phyloP scores from a whole-genome alignment of 2,329 filamentous ascomycete genomes.

The Ophiostoma pallidulum region DNA sequence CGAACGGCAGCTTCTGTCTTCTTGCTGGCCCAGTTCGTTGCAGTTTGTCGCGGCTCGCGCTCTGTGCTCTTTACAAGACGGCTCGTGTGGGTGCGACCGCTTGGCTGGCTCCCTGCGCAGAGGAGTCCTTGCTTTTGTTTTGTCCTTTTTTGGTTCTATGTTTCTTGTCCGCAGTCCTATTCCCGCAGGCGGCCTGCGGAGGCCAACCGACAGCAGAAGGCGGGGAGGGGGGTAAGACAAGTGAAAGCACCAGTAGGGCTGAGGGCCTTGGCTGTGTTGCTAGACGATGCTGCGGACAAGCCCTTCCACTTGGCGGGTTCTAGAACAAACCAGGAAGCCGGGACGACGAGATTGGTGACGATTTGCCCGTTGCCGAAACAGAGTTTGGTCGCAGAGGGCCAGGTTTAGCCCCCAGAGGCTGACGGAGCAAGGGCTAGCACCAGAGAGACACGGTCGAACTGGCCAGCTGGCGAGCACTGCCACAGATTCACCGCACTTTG shows the following conservation, averaged over 20 bases:
- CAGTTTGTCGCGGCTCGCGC: neutral
- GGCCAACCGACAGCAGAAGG: neutral
- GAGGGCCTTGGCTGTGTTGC: constrained; percentile 4
- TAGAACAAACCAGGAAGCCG: constrained; percentile 1
- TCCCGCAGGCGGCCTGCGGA: no score
- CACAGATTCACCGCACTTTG: constrained; percentile 1
- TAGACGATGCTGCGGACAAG: constrained; percentile 9
- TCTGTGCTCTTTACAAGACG: constrained; percentile 2
- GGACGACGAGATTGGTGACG: neutral
- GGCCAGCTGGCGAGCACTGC: constrained; percentile 3
- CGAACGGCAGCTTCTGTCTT: neutral
- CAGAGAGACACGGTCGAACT: neutral
- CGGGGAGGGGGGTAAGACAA: neutral
- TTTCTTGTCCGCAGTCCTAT: neutral
- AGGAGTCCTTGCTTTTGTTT: neutral
- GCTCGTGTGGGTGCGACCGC: no score
- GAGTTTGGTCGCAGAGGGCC: neutral
- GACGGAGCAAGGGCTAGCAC: neutral
- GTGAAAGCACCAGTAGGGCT: constrained; percentile 6
- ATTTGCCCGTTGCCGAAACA: constrained; percentile 2
- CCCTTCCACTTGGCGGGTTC: neutral
- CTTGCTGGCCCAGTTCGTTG: no score
- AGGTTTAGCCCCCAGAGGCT: neutral
- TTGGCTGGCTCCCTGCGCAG: no score
- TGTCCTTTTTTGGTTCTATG: neutral